These are phyloP conservation scores for Acanthamoeba quina DNA, from an alignment of 208 protist genomes.

Conservation along the genomic window DNA sequence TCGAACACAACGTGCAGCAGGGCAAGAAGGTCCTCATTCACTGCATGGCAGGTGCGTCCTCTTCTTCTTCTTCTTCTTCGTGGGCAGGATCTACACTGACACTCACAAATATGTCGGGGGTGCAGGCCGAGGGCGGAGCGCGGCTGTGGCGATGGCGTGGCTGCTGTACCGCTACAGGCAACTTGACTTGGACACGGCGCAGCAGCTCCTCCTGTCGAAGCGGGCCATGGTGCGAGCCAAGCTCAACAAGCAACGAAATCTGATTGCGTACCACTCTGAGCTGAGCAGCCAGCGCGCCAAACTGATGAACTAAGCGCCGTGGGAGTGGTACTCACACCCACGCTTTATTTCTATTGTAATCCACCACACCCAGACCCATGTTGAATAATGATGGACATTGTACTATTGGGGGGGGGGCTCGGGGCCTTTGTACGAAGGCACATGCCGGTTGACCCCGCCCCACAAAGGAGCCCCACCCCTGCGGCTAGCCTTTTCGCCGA, in stretches of 20 bases:
- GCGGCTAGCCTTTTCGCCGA: too few species aligned
- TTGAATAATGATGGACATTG: too few species aligned
- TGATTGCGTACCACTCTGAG: constrained; percentile 1
- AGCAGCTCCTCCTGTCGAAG: constrained; percentile 40
- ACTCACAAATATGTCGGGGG: neutral
- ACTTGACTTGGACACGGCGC: constrained; percentile 30
- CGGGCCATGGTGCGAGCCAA: constrained; percentile 18
- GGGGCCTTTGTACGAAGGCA: too few species aligned
- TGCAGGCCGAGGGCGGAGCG: constrained; percentile 56
- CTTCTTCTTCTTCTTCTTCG: neutral
- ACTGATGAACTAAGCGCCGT: neutral
- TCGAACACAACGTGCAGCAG: constrained; percentile 30
- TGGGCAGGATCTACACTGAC: too few species aligned
- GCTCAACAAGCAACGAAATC: constrained; percentile 37
- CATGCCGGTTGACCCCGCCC: too few species aligned
- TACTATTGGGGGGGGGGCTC: too few species aligned
- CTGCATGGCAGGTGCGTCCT: constrained; percentile 64
- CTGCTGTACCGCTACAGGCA: constrained; percentile 65
- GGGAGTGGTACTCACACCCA: neutral
- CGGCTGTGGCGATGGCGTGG: constrained; percentile 66
- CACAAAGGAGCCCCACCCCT: too few species aligned
- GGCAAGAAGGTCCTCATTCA: constrained; percentile 70
- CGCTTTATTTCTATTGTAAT: neutral
- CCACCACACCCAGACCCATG: too few species aligned
- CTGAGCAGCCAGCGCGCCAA: neutral